Conservation (phyloP, 345 rosid species). For the Abelmoschus esculentus region DNA sequence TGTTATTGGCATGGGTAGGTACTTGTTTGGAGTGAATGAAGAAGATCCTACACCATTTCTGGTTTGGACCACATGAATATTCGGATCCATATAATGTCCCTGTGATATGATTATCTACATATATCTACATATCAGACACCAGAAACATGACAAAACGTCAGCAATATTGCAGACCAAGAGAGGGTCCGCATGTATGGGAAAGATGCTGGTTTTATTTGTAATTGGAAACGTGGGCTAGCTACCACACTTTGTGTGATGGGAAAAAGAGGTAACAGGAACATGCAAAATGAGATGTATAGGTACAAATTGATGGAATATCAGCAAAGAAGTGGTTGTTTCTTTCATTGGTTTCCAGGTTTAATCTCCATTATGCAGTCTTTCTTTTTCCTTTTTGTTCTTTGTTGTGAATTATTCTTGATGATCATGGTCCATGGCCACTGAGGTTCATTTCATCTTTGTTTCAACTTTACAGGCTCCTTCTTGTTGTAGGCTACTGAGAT, state of each 20-base stretch:
- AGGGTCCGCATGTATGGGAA: not conserved
- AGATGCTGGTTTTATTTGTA: not conserved
- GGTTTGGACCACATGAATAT: slow-evolving; percentile 4
- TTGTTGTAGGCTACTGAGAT: not conserved
- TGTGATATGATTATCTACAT: not conserved
- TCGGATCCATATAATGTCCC: not conserved
- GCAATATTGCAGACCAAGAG: too few relatives aligned
- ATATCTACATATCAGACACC: not conserved
- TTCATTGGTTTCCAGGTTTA: not conserved
- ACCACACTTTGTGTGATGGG: slow-evolving; percentile 4
- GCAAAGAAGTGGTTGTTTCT: slow-evolving; percentile 18
- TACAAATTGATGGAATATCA: not conserved
- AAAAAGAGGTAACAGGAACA: slow-evolving; percentile 11
- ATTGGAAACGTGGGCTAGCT: not conserved
- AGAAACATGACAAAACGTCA: not conserved
- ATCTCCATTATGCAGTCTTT: not conserved
- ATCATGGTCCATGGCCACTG: not conserved
- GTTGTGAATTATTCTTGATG: not conserved
- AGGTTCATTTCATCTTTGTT: not conserved
- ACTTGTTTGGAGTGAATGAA: not conserved
- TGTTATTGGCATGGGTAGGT: slow-evolving; percentile 7
- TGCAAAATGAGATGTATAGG: not conserved
- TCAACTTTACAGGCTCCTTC: not conserved
- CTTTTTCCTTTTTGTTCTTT: not conserved
- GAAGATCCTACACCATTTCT: slow-evolving; percentile 5